Evolutionary conservation across 164 flowering plant species (phyloP), one percentile per base, ranked within the genome.

Genomic region (Dillenia turbinata): DNA sequence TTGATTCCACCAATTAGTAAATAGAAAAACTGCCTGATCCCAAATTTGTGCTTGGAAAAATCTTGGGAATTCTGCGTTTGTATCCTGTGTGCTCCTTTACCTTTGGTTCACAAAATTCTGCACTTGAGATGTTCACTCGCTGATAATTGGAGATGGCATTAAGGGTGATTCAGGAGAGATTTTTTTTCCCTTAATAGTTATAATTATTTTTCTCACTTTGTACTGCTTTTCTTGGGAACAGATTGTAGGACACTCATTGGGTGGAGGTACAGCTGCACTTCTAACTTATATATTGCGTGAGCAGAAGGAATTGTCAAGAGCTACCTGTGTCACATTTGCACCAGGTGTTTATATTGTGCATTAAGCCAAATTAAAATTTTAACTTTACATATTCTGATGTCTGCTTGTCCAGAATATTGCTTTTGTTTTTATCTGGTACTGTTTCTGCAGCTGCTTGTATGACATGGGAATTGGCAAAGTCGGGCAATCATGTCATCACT

Each of bases 211-310:
- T 14, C 5, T 16, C 4, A 9, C 47, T 53, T 44, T 24, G 48
- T 48, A 26, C 12, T 19, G 62, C 22, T 26, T 52, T 54, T 51
- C 56, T 52, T 54, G 66, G 10, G 50, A 45, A 16, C 75, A 94
- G 99, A 80, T 91, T 71, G 89, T 94, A 26, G 99, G 97, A 43
- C 99, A 94, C 69, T 94, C 99, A 55, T 78, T 94, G 78, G 99
- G 99, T 66, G 99, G 99, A 66, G 97, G 99, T 24, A 92, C 99
- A 60, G 99, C 97, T 44, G 96, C 99, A 49, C 85, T 94, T 72
- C 71, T 94, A 54, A 88, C 99, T 13, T 94, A 85, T 75, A 78
- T 83, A 26, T 63, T 94, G 73, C 84, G 96, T 56, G 99, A 94
- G 79, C 85, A 77, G 69, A 73, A 85, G 73, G 97, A 86, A 69